A percentile compares a stretch with the other conserved stretches of the same genome.
phyloP scores from a whole-genome alignment of 129 eudicot genomes.

The Solidago caesia region DNA sequence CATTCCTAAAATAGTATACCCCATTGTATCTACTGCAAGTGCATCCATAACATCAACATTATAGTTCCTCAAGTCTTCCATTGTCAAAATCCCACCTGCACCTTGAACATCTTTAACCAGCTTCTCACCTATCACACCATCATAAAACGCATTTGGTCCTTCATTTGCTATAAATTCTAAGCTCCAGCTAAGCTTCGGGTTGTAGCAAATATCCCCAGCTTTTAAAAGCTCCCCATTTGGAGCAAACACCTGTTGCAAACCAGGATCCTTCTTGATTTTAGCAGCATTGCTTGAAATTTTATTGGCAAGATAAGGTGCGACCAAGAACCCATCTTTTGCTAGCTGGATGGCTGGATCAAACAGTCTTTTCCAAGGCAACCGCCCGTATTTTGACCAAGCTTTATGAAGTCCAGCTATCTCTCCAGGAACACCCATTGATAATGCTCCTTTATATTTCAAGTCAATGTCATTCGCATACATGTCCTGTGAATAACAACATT shows the following conservation, averaged over 20 bases:
- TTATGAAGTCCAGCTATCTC: slow-evolving; percentile 78
- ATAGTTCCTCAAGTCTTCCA: slow-evolving; percentile 82
- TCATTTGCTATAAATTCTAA: slow-evolving; percentile 78
- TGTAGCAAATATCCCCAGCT: slow-evolving; percentile 79
- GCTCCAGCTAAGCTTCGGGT: slow-evolving; percentile 66
- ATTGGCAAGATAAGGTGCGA: slow-evolving; percentile 60
- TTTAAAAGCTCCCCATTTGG: slow-evolving; percentile 61
- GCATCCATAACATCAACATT: slow-evolving; percentile 61
- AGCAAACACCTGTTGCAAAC: slow-evolving; percentile 72
- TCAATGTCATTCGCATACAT: slow-evolving; percentile 64
- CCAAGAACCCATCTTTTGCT: slow-evolving; percentile 63
- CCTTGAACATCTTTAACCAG: slow-evolving; percentile 66
- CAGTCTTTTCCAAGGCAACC: slow-evolving; percentile 68
- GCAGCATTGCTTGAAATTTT: slow-evolving; percentile 34
- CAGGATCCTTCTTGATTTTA: slow-evolving; percentile 55
- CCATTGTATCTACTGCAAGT: slow-evolving; percentile 66
- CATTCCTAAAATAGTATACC: slow-evolving; percentile 76
- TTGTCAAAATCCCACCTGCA: slow-evolving; percentile 81
- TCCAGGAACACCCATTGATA: slow-evolving; percentile 90
- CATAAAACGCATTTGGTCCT: slow-evolving; percentile 77
- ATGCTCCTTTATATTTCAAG: slow-evolving; percentile 57
- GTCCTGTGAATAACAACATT: slow-evolving; percentile 46
- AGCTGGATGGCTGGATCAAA: slow-evolving; percentile 72
- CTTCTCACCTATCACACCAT: slow-evolving; percentile 69
- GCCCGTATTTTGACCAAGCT: slow-evolving; percentile 79